Evolutionary conservation across 306 rosid species (phyloP).

Genomic region (Alnus rubra): DNA sequence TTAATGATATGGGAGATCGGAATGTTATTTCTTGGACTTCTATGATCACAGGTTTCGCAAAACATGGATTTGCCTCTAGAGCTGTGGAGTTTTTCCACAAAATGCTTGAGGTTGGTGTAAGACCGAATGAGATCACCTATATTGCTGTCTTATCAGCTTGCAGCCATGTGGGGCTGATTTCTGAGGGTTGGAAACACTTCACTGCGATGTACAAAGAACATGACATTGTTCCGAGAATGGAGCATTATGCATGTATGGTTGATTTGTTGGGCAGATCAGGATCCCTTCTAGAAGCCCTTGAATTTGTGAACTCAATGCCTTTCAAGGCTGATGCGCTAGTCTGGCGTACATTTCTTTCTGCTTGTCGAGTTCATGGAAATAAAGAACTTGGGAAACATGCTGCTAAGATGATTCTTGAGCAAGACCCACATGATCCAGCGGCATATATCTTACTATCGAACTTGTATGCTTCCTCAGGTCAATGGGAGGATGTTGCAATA

Average conservation of each 20-base stretch:
- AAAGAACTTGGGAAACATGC: conserved; percentile 61
- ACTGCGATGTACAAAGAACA: conserved; percentile 44
- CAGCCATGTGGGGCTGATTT: conserved; percentile 59
- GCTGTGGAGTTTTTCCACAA: conserved; percentile 55
- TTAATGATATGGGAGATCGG: conserved; percentile 39
- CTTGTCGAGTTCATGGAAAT: conserved; percentile 59
- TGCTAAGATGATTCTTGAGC: conserved; percentile 60
- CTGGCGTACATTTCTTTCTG: conserved; percentile 73
- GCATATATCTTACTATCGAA: conserved; percentile 59
- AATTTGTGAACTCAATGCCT: conserved; percentile 58
- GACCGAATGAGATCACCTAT: conserved; percentile 64
- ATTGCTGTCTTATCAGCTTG: conserved; percentile 72
- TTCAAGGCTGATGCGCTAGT: conserved; percentile 56
- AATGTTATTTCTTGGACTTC: conserved; percentile 73
- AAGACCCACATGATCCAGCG: conserved; percentile 59
- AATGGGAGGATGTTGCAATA: conserved; percentile 56
- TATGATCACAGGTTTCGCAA: conserved; percentile 56
- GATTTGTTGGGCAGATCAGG: conserved; percentile 69
- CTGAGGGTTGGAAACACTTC: conserved; percentile 65
- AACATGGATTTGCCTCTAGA: conserved; percentile 57
- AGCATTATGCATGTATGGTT: conserved; percentile 69
- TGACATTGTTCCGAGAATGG: conserved; percentile 59
- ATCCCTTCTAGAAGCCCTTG: conserved; percentile 53
- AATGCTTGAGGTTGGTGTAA: conserved; percentile 55
- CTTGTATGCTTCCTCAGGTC: conserved; percentile 57